Conservation (phyloP, 176 grass and related monocot species). For the Oryza brachyantha region DNA sequence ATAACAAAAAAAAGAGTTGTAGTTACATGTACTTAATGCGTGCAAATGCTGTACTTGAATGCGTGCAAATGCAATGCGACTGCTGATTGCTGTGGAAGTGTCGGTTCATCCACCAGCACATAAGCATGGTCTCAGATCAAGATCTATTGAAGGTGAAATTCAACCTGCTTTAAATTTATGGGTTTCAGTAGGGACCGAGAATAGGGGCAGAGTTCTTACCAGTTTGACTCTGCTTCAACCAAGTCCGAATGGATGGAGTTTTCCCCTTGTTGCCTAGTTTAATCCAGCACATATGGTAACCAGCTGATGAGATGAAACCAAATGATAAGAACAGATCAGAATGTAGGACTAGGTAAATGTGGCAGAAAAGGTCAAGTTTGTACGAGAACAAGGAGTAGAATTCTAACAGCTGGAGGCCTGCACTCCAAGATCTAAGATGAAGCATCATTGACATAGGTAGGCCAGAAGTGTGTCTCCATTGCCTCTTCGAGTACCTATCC, state of each 20-base stretch:
- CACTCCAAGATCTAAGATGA: not conserved
- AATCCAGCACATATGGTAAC: not conserved
- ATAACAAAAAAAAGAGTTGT: too few relatives aligned
- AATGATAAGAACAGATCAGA: not conserved
- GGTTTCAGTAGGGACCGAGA: not conserved
- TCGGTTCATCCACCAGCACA: slow-evolving; percentile 17
- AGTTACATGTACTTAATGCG: not conserved
- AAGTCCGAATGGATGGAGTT: not conserved
- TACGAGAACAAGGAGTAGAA: not conserved
- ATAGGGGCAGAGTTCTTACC: not conserved
- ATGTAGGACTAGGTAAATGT: not conserved
- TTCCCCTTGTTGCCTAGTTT: not conserved
- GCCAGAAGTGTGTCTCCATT: not conserved
- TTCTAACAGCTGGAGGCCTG: not conserved
- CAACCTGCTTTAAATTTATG: not conserved
- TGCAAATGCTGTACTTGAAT: too few relatives aligned
- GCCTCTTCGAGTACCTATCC: not conserved
- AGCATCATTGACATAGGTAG: slow-evolving; percentile 4
- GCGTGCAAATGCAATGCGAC: not conserved
- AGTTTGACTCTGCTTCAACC: not conserved
- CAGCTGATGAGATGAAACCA: not conserved
- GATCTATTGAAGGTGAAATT: not conserved
- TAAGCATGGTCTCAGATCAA: not conserved
- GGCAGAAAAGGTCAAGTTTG: not conserved
- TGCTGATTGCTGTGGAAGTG: not conserved